Evolutionary conservation across 2,329 filamentous ascomycete species (phyloP).

Genomic region (Aspergillus fijiensis): DNA sequence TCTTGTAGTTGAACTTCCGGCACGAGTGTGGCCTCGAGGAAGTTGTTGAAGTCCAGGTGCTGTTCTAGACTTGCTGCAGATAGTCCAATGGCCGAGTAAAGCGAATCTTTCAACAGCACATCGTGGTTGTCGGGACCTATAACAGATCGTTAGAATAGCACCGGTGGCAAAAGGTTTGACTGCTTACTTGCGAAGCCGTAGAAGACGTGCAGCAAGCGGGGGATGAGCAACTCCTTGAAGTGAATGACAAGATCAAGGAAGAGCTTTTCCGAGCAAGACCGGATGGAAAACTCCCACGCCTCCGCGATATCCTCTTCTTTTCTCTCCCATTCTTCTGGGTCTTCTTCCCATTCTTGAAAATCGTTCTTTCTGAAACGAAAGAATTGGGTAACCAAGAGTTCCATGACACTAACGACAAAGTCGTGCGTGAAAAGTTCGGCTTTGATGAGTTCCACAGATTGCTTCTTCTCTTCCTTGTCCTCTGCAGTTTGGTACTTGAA

Average conservation of each 20-base stretch:
- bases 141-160: conserved; percentile 17
- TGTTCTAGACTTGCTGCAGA: conserved; percentile 73
- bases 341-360: conserved; percentile 87
- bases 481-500: conserved; percentile 79
- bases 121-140: conserved; percentile 61
- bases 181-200: conserved; percentile 67
- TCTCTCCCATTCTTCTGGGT: conserved; percentile 93
- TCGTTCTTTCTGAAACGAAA: conserved; percentile 85
- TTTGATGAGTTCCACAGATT: conserved; percentile 69
- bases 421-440: conserved; percentile 71
- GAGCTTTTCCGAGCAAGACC: conserved; percentile 88
- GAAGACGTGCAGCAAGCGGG: conserved; percentile 81
- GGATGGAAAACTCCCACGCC: conserved; percentile 88
- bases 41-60: conserved; percentile 77
- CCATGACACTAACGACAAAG: conserved; percentile 78
- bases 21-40: conserved; percentile 73
- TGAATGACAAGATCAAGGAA: conserved; percentile 89
- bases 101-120: conserved; percentile 84
- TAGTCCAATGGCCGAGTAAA: conserved; percentile 90
- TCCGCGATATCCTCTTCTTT: conserved; percentile 81
- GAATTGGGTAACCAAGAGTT: conserved; percentile 79
- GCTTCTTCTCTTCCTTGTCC: conserved; percentile 72
- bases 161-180: neutral
- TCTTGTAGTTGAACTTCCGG: conserved; percentile 71
- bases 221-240: conserved; percentile 77